Conservation (phyloP, 2,329 filamentous ascomycete genomes). For the Podosphaera fusca region DNA sequence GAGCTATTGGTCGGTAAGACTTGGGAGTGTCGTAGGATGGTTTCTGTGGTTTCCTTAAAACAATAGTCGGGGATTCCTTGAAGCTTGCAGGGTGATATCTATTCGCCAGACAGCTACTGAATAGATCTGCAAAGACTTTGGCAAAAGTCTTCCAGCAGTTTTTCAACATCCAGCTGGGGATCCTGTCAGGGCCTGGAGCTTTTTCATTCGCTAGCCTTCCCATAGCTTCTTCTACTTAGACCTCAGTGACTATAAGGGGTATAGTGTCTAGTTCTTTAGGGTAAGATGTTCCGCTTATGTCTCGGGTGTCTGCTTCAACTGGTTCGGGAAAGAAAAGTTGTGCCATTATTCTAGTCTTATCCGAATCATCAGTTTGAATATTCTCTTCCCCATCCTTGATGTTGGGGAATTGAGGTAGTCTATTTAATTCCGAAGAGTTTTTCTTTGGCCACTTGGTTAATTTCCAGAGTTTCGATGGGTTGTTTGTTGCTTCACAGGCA, state of each 20-base stretch:
- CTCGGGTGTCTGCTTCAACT: background rate
- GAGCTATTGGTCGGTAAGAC: no score
- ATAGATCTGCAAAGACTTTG: background rate
- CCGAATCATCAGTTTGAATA: background rate
- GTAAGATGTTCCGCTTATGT: background rate
- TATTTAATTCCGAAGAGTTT: no score
- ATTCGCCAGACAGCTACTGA: background rate
- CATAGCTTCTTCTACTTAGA: background rate
- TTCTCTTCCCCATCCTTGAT: background rate
- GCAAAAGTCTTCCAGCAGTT: background rate
- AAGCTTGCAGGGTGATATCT: background rate
- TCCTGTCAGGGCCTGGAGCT: no score
- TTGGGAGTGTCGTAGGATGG: background rate
- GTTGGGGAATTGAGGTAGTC: background rate
- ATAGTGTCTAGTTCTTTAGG: background rate
- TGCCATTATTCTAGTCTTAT: background rate
- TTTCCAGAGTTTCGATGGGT: no score
- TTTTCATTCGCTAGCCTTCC: background rate
- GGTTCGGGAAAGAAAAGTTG: background rate
- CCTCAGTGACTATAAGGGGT: background rate
- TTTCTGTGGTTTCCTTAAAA: background rate
- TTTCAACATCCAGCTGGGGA: no score
- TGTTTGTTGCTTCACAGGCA: no score
- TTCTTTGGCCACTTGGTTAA: no score
- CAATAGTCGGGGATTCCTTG: background rate